Conservation (phyloP, 2,329 filamentous ascomycete genomes). For the Beauveria pseudobassiana region DNA sequence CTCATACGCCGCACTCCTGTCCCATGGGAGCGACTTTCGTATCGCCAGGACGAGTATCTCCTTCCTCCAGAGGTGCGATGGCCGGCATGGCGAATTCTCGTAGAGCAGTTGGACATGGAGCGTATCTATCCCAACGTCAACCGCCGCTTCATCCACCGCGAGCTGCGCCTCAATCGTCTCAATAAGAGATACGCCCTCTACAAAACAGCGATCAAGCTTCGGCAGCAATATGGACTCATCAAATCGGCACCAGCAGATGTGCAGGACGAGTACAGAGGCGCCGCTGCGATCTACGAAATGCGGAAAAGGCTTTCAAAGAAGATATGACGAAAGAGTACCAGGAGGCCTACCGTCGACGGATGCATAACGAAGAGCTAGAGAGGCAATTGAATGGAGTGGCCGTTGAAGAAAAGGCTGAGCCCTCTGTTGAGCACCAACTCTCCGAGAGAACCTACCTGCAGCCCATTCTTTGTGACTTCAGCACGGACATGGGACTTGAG, state of each 20-base stretch:
- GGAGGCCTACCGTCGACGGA: slow-evolving; percentile 4
- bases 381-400: slow-evolving; percentile 3
- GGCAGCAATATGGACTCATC: slow-evolving; percentile 8
- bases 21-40: not conserved
- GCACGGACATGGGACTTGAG: not conserved
- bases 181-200: not conserved
- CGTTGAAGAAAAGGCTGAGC: not conserved
- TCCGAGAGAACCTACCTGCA: not conserved
- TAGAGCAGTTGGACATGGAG: not conserved
- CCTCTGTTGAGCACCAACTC: slow-evolving; percentile 1
- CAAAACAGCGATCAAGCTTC: not conserved
- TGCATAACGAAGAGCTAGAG: slow-evolving; percentile 10
- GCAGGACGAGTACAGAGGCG: not conserved
- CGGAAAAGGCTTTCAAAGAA: slow-evolving; percentile 9
- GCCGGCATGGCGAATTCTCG: not conserved
- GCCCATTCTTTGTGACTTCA: slow-evolving; percentile 6
- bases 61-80: not conserved
- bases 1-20: not conserved
- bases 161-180: not conserved
- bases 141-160: not conserved
- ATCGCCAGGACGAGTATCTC: not conserved
- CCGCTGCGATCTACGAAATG: not conserved
- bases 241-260: slow-evolving; percentile 1
- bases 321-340: slow-evolving; percentile 10
- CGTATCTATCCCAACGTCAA: not conserved